Evolutionary conservation across 2,329 filamentous ascomycete genomes (phyloP).

Genomic region (Hypoxylon sp.): DNA sequence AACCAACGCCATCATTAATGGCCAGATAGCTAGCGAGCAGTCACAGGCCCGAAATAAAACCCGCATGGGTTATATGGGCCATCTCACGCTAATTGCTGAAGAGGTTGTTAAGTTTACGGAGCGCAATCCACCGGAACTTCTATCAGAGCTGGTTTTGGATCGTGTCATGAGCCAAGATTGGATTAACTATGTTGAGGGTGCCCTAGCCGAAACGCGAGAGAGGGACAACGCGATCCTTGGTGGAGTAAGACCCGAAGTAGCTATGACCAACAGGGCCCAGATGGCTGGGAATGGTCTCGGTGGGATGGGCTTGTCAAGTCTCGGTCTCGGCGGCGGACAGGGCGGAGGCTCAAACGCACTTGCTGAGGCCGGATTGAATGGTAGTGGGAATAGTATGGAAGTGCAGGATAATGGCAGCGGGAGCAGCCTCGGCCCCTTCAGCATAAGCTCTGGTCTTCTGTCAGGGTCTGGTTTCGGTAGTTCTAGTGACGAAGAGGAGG

Average conservation of each 20-base stretch:
- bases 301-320: constrained; percentile 64
- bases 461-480: constrained; percentile 90
- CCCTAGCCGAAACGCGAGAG: constrained; percentile 92
- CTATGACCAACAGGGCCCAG: constrained; percentile 82
- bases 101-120: constrained; percentile 99
- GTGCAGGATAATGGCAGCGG: constrained; percentile 73
- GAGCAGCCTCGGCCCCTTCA: constrained; percentile 79
- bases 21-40: constrained; percentile 88
- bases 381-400: constrained; percentile 72
- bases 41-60: constrained; percentile 88
- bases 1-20: constrained; percentile 91
- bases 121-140: constrained; percentile 87
- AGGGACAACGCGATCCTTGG: constrained; percentile 98
- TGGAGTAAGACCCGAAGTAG: constrained; percentile 92
- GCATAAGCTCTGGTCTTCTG: constrained; percentile 79
- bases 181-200: constrained; percentile 95
- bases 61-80: constrained; percentile 96
- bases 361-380: constrained; percentile 85
- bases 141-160: constrained; percentile 87
- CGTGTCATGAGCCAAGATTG: constrained; percentile 91
- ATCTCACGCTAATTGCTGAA: constrained; percentile 95
- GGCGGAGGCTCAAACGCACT: constrained; percentile 75
- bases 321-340: constrained; percentile 58
- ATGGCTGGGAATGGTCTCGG: constrained; percentile 64
- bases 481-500: constrained; percentile 95